Evolutionary conservation across 2,329 filamentous ascomycete genomes (phyloP).

Genomic region (Macrophomina phaseolina): DNA sequence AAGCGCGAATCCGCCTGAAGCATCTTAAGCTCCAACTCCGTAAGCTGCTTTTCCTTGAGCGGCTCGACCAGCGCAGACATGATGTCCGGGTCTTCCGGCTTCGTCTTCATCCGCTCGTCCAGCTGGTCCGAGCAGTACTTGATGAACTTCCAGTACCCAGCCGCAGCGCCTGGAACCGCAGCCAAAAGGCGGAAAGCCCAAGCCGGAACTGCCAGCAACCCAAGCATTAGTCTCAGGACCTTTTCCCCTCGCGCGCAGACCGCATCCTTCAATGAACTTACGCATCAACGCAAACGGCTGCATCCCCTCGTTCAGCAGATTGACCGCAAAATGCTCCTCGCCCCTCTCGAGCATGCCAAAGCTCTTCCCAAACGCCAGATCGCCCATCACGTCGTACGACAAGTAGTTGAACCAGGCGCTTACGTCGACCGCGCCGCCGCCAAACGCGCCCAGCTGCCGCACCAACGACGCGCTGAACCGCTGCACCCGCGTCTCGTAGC

Average conservation of each 20-base stretch:
- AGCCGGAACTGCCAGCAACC: conserved; percentile 26
- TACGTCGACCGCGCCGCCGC: conserved; percentile 34
- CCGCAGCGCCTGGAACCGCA: conserved; percentile 39
- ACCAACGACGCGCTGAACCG: background rate
- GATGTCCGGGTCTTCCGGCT: conserved; percentile 13
- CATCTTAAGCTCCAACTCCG: background rate
- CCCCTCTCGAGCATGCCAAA: conserved; percentile 46
- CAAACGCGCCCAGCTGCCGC: conserved; percentile 33
- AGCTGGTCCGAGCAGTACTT: conserved; percentile 39
- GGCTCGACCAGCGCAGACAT: conserved; percentile 20
- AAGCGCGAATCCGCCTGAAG: conserved; percentile 43
- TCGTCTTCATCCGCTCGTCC: conserved; percentile 29
- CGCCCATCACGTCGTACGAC: conserved; percentile 58
- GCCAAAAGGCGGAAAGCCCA: conserved; percentile 44
- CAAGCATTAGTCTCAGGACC: background rate
- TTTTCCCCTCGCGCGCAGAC: too few species aligned
- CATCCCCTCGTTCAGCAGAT: conserved; percentile 25
- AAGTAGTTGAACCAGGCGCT: conserved; percentile 47
- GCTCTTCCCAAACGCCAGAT: conserved; percentile 51
- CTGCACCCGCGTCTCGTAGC: conserved; percentile 16
- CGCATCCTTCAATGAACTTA: background rate
- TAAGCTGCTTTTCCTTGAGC: background rate
- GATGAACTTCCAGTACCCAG: conserved; percentile 40
- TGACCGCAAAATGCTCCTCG: conserved; percentile 40
- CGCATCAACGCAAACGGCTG: conserved; percentile 10